Base-by-base conservation (phyloP, 495 filamentous ascomycete species). In the Podospora didyma region DNA sequence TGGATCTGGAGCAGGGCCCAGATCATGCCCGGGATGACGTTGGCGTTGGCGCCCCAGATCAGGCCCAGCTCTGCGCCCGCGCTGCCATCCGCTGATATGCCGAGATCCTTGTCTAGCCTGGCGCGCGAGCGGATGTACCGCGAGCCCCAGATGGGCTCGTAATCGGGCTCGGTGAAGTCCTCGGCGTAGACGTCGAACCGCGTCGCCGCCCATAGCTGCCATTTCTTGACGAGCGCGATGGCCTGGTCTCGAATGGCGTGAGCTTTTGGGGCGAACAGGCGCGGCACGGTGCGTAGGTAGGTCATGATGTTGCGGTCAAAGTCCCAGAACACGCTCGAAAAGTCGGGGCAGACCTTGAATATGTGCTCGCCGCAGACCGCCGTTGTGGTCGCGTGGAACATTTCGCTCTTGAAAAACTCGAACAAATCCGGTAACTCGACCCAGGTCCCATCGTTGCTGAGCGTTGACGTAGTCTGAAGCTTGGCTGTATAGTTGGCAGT, bases 321-420 rank as follows among this genome's bases (percentile, higher is more conserved):
- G 12, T 28, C 48, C 62, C 62, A 70, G 41, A 66, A 70, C 39
- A 62, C 61, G 23, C 24, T 16, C 7, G 35, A 1, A 16, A 70
- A 57, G 23, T 46, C 17, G 1, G 67, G 69, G 42, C 57, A 53
- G 1, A 67, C 28, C 12, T 45, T 19, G 26, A 68, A 28, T 17
- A 74, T 14, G 26, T 54, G 46, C 20, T 58, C 53, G 24, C 69
- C 71, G 50, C 57, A 64, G 19, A 74, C 41, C 1, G 68, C 54
- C 21, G 50, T 48, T 21, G 56, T 56, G 10, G 62, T 49, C 19
- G 69, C 68, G 35, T 22, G 50, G 56, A 69, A 68, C 44, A 70
- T 60, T 1, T 55, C 20, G 19, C 46, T 14, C 41, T 64, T 54
- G 17, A 74, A n/a, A 51, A 74, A 62, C 17, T n/a, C 28, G 44